These are phyloP conservation scores for Suillus plorans DNA, from an alignment of 768 basidiomycete genomes.

Conservation along the genomic window DNA sequence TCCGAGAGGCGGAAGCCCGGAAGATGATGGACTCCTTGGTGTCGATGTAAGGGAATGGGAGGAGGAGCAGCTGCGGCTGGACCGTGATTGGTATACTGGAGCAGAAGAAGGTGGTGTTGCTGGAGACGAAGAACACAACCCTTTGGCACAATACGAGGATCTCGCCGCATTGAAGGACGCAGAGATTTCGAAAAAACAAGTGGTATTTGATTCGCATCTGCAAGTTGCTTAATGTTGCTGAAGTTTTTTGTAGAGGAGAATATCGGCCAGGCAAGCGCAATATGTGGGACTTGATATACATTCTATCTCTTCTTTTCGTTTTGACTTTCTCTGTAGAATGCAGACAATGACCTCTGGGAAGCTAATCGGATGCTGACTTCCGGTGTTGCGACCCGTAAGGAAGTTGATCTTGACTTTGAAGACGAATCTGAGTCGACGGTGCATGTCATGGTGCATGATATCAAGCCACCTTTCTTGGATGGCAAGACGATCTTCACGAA, in stretches of 20 bases:
- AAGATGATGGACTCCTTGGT: slow-evolving; percentile 61
- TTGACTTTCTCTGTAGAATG: slow-evolving; percentile 58
- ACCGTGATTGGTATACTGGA: slow-evolving; percentile 95
- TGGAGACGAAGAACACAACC: slow-evolving; percentile 91
- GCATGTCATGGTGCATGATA: slow-evolving; percentile 95
- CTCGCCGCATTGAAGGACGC: slow-evolving; percentile 64
- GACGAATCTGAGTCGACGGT: slow-evolving; percentile 96
- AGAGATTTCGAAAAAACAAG: slow-evolving; percentile 75
- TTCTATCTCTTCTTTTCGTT: slow-evolving; percentile 11
- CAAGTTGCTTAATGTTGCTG: slow-evolving; percentile 13
- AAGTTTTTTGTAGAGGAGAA: slow-evolving; percentile 58
- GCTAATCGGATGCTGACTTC: slow-evolving; percentile 97
- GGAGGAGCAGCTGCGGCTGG: slow-evolving; percentile 88
- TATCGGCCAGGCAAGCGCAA: slow-evolving; percentile 95
- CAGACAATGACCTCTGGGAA: slow-evolving; percentile 99
- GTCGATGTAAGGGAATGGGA: slow-evolving; percentile 92
- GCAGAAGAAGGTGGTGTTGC: slow-evolving; percentile 86
- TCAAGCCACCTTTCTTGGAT: slow-evolving; percentile 97
- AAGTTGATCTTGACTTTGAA: slow-evolving; percentile 91
- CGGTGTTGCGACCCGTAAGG: slow-evolving; percentile 85
- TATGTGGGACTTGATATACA: slow-evolving; percentile 55
- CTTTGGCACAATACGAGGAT: slow-evolving; percentile 91
- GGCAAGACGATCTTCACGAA: slow-evolving; percentile 95
- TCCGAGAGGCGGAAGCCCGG: slow-evolving; percentile 65
- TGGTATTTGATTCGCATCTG: slow-evolving; percentile 42